Base-by-base conservation (phyloP, 805 yeast genomes). In the Cyberlindnera xylosilytica region DNA sequence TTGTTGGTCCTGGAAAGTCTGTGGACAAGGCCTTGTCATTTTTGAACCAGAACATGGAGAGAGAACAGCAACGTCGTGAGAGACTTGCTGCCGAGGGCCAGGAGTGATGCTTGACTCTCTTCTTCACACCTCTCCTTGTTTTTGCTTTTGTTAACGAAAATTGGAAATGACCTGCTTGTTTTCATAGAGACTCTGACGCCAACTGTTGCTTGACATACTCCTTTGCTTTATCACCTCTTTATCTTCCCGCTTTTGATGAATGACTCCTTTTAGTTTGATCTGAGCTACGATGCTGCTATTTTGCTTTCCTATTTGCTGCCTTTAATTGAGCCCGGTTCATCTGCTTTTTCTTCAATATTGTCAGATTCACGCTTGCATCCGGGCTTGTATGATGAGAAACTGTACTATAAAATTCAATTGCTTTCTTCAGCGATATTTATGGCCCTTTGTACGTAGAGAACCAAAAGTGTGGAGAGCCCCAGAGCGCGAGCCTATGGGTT, bases 1-100 rank as follows among this genome's bases (percentile, higher is more conserved):
- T 89, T 43, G 67, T 76, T 26, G 95, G 96, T 28, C 50, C 61
- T 26, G 46, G 54, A 12, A 66, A 61, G 46, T 60, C 66, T 31
- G 79, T 79, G 43, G 79, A 77, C 41, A 71, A 76, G 58, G 86
- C 86, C n/a, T 70, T 76, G 51, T 65, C 70, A 24, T 72, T 78
- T 64, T 64, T 79, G 53, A 68, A 74, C 49, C 79, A 74, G 55
- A 79, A 79, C 48, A 64, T 78, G 57, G 79, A 77, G 52, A 73
- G 78, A 44, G 84, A 78, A 60, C 74, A 73, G 53, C 72, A 70
- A 51, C 74, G 82, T 62, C 68, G 72, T 50, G 65, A 61, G 38
- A 61, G 54, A 31, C 36, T 58, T 35, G 55, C 55, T 34, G 50
- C 38, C 4, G 50, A 45, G 18, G 36, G 36, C 34, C 39, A 49